These are phyloP conservation scores for Fusarium clavum DNA, from an alignment of 2,329 filamentous ascomycete genomes.

Conservation along the genomic window DNA sequence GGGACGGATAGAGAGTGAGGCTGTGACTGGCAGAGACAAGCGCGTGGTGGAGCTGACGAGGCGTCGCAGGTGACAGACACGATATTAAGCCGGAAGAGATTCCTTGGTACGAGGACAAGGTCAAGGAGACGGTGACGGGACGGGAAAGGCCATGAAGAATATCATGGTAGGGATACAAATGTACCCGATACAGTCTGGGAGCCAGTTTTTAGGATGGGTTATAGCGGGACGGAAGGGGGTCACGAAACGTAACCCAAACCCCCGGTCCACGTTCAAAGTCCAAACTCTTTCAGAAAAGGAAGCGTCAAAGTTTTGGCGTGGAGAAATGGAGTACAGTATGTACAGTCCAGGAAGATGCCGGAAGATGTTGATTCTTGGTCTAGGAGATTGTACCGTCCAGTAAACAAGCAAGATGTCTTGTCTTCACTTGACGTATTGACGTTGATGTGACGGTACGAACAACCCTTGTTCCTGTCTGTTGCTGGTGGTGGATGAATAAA, in stretches of 20 bases:
- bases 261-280: slow-evolving; percentile 22
- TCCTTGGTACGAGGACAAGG: slow-evolving; percentile 40
- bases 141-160: slow-evolving; percentile 16
- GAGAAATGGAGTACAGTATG: slow-evolving; percentile 15
- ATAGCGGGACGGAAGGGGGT: slow-evolving; percentile 42
- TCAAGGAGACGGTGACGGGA: slow-evolving; percentile 27
- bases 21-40: slow-evolving; percentile 44
- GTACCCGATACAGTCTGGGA: slow-evolving; percentile 32
- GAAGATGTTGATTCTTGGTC: slow-evolving; percentile 14
- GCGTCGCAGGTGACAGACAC: slow-evolving; percentile 49
- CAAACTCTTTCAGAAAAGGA: slow-evolving; percentile 29
- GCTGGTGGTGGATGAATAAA: slow-evolving; percentile 12
- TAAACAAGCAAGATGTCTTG: slow-evolving; percentile 28
- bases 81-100: slow-evolving; percentile 53
- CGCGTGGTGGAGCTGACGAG: slow-evolving; percentile 46
- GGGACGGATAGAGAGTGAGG: slow-evolving; percentile 33
- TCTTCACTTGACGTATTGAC: slow-evolving; percentile 23
- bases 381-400: neutral
- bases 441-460: slow-evolving; percentile 33
- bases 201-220: slow-evolving; percentile 37
- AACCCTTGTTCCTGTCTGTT: slow-evolving; percentile 11
- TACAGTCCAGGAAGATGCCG: slow-evolving; percentile 34
- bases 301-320: slow-evolving; percentile 41
- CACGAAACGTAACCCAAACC: slow-evolving; percentile 40
- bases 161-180: slow-evolving; percentile 16